Base-by-base conservation (phyloP, 2,329 filamentous ascomycete genomes). In the Xylaria sp. region DNA sequence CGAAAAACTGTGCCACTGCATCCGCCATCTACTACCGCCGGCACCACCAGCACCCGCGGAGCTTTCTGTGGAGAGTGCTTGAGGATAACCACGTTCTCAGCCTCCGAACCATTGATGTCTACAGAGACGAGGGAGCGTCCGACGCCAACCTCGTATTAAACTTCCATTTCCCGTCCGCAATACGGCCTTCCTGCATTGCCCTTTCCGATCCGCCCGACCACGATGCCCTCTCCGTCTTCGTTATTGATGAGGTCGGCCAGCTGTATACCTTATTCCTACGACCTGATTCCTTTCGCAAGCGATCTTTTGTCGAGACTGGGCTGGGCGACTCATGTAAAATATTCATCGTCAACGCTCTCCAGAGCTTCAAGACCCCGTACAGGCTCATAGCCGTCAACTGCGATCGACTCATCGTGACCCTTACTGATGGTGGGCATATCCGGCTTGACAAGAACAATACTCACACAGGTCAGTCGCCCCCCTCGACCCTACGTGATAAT, bases 51-150 rank as follows among this genome's bases (percentile, higher is more conserved):
- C 90, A 91, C 71, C 96, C 96, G 47, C 90, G 92, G 77, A 93
- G 89, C 80, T 97, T 98, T 78, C 86, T 97, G 56, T 99, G 96
- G 96, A 89, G 95, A 74, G 86, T 98, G 47, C 82, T 98, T 69
- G 92, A 97, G 76, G 89, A 93, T 75, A 89, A 90, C 76, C 92
- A 88, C 73, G 85, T 93, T 70, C 85, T 99, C 74, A 95, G 96
- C 81, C 85, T 99, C 59, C 92, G 93, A 77, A 90, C 89, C 48
- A 89, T 93, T 68, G 96, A 99, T 80, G 82, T 98, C 72, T 91
- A 89, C 78, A 94, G 87, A 82, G 88, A 85, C 72, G 85, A 85
- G 69, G 86, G 85, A 73, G 86, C 89, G 24, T 81, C 84, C 51
- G 93, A 97, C 80, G 89, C 92, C 63, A 89, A 90, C 71, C 83